Base-by-base conservation (phyloP, 257 asterid species). In the Fraxinus americana region DNA sequence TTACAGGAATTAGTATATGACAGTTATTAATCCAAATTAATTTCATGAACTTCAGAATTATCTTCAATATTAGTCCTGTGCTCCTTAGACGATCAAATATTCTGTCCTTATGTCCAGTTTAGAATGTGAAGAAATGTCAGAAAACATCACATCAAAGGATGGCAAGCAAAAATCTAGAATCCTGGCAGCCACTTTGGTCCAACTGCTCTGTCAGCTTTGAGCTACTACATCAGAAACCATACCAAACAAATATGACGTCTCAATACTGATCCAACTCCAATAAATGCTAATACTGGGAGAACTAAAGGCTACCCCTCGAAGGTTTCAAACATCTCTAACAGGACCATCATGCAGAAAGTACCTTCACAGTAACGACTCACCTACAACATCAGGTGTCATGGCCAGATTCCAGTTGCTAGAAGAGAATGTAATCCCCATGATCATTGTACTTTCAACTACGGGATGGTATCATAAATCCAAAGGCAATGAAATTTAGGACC, bases 391-490 rank as follows among this genome's bases (percentile, higher is more conserved):
- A 19, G 21, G 41, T 66, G 34, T 66, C 73, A 79, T 71, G 67
- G 74, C 73, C 10, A 38, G 74, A 83, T 66, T 69, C 36, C 48
- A 34, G 29, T 71, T 69, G 65, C 65, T 41, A 59, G 72, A 59
- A 12, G 48, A 35, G 43, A 27, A 39, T 2, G 61, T 32, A 65
- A 29, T 21, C 54, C 27, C 70, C 29, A 78, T 16, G 32, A 63
- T 32, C 65, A 48, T 35, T 75, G 76, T n/a, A 34, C 35, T 67
- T 39, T 5, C 59, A 78, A 71, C 73, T 39, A 14, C 71, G 68
- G 19, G 54, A 65, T n/a, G 2, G 39, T 57, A 54, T 67, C 41
- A 12, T 73, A 30, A 9, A 73, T 69, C 71, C 69, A 10, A 48
- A 19, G 50, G 57, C 80, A 43, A 36, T 63, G 77, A 65, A 76